A percentile compares a stretch with the other conserved stretches of the same genome.
phyloP scores from a whole-genome alignment of 306 rosid species.

The Sophora flavescens region DNA sequence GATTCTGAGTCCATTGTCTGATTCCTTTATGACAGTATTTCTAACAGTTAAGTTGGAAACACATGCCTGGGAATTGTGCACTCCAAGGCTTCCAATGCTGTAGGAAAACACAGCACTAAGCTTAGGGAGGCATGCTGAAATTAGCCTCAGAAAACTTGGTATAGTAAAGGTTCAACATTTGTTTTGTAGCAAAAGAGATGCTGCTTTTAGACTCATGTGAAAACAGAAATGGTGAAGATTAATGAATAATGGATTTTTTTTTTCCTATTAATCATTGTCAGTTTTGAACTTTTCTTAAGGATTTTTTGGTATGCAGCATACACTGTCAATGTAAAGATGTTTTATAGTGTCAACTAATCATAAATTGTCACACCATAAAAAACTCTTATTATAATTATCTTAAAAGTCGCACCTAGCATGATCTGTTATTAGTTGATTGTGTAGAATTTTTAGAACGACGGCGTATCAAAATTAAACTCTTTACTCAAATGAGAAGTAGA shows the following conservation, averaged over 20 bases:
- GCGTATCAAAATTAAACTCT: too few relatives aligned
- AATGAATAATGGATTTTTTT: too few relatives aligned
- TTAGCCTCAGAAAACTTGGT: neutral
- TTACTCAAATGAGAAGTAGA: neutral
- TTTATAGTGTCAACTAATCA: too few relatives aligned
- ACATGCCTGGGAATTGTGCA: slow-evolving; percentile 89
- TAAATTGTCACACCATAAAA: too few relatives aligned
- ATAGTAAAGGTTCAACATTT: neutral
- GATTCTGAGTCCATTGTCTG: slow-evolving; percentile 91
- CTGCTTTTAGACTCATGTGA: neutral
- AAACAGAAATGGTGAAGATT: too few relatives aligned
- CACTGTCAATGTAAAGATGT: too few relatives aligned
- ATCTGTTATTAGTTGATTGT: too few relatives aligned
- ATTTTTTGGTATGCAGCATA: too few relatives aligned
- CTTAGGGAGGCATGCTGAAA: slow-evolving; percentile 22
- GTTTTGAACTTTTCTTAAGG: neutral
- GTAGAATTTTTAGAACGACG: too few relatives aligned
- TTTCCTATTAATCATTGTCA: neutral
- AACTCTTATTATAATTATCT: too few relatives aligned
- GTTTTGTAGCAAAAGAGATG: neutral
- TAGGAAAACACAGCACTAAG: neutral
- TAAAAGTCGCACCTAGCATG: too few relatives aligned
- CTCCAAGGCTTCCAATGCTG: slow-evolving; percentile 99
- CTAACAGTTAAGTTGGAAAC: slow-evolving; percentile 85
- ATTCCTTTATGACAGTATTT: slow-evolving; percentile 65